A percentile compares a stretch with the other conserved stretches of the same genome.
Evolutionary conservation across 176 grass and related monocot species (phyloP).

Genomic region (Carex pumila): DNA sequence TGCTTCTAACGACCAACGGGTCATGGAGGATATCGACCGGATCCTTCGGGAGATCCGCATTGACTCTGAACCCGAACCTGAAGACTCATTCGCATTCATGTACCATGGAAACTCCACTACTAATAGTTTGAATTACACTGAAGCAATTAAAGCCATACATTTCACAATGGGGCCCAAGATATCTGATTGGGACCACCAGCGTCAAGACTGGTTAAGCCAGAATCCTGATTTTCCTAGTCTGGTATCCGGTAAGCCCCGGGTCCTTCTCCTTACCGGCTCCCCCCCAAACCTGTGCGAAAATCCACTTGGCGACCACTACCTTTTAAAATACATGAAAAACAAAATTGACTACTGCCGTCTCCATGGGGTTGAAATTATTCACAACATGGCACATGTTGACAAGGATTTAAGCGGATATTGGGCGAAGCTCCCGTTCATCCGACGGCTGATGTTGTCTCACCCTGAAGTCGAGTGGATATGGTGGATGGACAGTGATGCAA

Average conservation of each 20-base stretch:
- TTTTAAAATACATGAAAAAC: not conserved
- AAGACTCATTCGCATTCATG: not conserved
- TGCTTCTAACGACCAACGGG: not conserved
- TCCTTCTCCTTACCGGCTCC: slow-evolving; percentile 29
- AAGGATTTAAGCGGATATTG: slow-evolving; percentile 26
- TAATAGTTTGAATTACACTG: not conserved
- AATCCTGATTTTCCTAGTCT: slow-evolving; percentile 24
- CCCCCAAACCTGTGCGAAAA: no score
- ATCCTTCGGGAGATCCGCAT: slow-evolving; percentile 33
- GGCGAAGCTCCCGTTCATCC: slow-evolving; percentile 32
- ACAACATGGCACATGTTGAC: slow-evolving; percentile 31
- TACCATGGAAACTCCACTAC: not conserved
- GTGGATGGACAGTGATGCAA: slow-evolving; percentile 57
- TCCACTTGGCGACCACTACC: no score
- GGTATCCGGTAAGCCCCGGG: not conserved
- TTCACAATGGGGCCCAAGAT: slow-evolving; percentile 32
- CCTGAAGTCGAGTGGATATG: slow-evolving; percentile 77
- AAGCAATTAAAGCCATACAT: not conserved
- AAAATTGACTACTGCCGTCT: slow-evolving; percentile 36
- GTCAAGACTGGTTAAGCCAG: slow-evolving; percentile 13
- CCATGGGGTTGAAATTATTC: slow-evolving; percentile 31
- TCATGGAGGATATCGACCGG: slow-evolving; percentile 39
- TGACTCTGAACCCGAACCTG: slow-evolving; percentile 11
- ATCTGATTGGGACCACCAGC: slow-evolving; percentile 24
- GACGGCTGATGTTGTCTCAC: slow-evolving; percentile 24